Conservation (phyloP, 2,329 filamentous ascomycete species). For the Colletotrichum siamense region DNA sequence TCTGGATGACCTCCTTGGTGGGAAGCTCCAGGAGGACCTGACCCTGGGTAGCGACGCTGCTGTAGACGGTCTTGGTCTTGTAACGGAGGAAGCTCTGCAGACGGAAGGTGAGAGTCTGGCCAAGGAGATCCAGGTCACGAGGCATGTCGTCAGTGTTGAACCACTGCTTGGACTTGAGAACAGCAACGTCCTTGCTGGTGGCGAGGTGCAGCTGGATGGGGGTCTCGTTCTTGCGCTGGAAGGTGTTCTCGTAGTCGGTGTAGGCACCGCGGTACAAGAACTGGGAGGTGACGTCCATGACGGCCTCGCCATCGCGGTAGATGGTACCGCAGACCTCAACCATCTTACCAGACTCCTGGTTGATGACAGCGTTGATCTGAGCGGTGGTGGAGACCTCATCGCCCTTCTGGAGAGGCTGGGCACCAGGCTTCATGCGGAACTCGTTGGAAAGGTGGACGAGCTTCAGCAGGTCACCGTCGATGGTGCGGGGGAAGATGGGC, state of each 20-base stretch:
- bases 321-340: conserved; percentile 99
- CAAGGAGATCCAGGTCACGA: conserved; percentile 83
- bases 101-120: conserved; percentile 95
- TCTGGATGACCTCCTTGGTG: conserved; percentile 96
- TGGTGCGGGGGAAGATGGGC: conserved; percentile 95
- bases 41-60: conserved; percentile 88
- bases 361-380: conserved; percentile 96
- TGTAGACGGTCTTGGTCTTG: conserved; percentile 94
- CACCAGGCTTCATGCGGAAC: conserved; percentile 97
- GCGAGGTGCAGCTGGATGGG: conserved; percentile 91
- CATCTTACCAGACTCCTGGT: conserved; percentile 99
- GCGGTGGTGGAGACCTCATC: conserved; percentile 92
- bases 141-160: conserved; percentile 78
- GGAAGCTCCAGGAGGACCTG: conserved; percentile 93
- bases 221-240: conserved; percentile 96
- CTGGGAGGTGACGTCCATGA: conserved; percentile 99
- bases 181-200: conserved; percentile 89
- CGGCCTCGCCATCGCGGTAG: conserved; percentile 77
- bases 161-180: conserved; percentile 97
- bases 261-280: conserved; percentile 96
- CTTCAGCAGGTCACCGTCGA: conserved; percentile 95
- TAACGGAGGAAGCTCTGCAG: conserved; percentile 89
- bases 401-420: conserved; percentile 92
- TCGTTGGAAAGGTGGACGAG: conserved; percentile 96
- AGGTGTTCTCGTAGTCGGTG: conserved; percentile 95